Base-by-base conservation (phyloP, 2,329 filamentous ascomycete species). In the Blumeria hordei region DNA sequence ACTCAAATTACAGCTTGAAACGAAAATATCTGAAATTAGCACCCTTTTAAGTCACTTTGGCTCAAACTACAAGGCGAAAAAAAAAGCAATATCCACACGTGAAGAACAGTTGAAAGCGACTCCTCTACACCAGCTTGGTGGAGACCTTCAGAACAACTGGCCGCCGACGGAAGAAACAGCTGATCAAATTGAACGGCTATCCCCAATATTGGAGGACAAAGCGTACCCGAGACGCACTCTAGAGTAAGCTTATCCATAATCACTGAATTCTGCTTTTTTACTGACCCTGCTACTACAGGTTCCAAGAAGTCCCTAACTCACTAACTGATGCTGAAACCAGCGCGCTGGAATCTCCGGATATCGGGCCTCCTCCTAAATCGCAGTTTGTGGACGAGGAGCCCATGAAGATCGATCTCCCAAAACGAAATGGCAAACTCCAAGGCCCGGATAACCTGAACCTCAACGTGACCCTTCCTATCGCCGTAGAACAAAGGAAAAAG, bases 201-300 rank as follows among this genome's bases (percentile, higher is more conserved):
- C 81, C 8, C 77, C 79, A 0, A 87, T 90, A 53, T 69, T 74
- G 39, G 85, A 90, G 65, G 76, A 78, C 64, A 85, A 83, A 62
- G 68, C 72, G 1, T 85, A 77, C 62, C 79, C 81, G 10, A 72
- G 84, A 54, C 72, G 73, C 60, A 85, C 83, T 9, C 70, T 88
- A 63, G 81, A 77, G 81, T 85, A 71, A 57, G 76, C 69, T 39
- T 39, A 34, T 9, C 18, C 8, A 49, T 21, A 12, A 47, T 14
- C 7, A 18, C 9, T 47, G 36, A 14, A 10, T 28, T 28, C 21
- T 28, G 2, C 21, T 28, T 2, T 28, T 28, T 28, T 28, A 28
- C 21, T 28, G 21, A 28, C 21, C 21, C 21, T 28, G 21, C 21
- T 28, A 28, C 4, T 4, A 28, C 21, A 28, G 21, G 21, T 28